These are phyloP conservation scores for Rhodotorula babjevae DNA, from an alignment of 768 basidiomycete species.

Conservation along the genomic window DNA sequence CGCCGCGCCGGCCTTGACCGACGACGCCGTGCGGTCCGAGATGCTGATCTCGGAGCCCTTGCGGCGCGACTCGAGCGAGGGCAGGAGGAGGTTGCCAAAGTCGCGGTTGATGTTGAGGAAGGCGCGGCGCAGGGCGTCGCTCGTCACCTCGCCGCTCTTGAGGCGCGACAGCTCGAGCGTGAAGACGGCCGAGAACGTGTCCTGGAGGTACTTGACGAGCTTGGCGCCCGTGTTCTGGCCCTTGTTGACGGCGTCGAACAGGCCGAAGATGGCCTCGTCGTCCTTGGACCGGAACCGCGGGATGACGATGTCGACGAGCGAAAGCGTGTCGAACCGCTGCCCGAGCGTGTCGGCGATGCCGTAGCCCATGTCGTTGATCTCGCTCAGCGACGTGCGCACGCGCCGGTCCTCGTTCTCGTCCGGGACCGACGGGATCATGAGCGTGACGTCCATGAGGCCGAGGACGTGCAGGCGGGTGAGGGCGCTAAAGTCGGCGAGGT, in stretches of 20 bases:
- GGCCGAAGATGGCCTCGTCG: conserved; percentile 85
- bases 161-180: conserved; percentile 57
- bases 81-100: conserved; percentile 61
- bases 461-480: conserved; percentile 78
- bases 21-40: conserved; percentile 21
- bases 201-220: conserved; percentile 76
- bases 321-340: conserved; percentile 62
- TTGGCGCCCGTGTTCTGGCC: conserved; percentile 46
- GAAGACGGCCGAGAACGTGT: conserved; percentile 68
- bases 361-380: conserved; percentile 86
- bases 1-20: conserved; percentile 69
- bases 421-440: conserved; percentile 56
- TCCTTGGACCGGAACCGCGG: conserved; percentile 70
- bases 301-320: conserved; percentile 87
- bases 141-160: conserved; percentile 55
- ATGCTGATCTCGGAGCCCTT: conserved; percentile 36
- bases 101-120: conserved; percentile 82
- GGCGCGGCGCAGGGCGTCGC: conserved; percentile 75
- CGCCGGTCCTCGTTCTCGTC: conserved; percentile 74
- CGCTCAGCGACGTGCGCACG: conserved; percentile 81
- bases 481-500: conserved; percentile 77
- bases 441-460: conserved; percentile 92
- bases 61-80: conserved; percentile 32
- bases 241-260: conserved; percentile 74
- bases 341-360: conserved; percentile 93